Conservation (phyloP, 148 eudicot genomes). For the Diospyros lotus region DNA sequence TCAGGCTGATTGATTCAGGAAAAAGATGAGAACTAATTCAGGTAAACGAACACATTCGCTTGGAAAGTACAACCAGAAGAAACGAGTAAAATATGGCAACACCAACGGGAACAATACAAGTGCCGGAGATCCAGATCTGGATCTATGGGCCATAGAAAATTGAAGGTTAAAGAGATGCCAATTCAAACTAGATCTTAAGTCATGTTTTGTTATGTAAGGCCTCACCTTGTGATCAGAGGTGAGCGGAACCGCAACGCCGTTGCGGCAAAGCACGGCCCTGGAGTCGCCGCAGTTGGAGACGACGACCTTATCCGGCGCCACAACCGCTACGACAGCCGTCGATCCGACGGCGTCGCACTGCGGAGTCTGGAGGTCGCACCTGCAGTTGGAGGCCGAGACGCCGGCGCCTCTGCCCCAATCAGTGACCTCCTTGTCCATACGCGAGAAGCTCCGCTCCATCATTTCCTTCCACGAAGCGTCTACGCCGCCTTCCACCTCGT, state of each 20-base stretch:
- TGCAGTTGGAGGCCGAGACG: conserved; percentile 21
- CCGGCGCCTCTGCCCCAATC: conserved; percentile 8
- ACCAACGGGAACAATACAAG: too few species aligned
- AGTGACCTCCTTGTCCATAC: conserved; percentile 54
- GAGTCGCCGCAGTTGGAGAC: conserved; percentile 87
- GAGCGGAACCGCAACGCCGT: conserved; percentile 57
- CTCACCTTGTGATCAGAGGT: conserved; percentile 72
- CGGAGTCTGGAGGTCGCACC: conserved; percentile 54
- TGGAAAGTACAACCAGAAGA: too few species aligned
- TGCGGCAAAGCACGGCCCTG: conserved; percentile 68
- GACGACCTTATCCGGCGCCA: conserved; percentile 49
- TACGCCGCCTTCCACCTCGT: conserved; percentile 31
- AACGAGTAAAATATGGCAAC: too few species aligned
- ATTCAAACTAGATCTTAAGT: too few species aligned
- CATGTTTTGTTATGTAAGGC: too few species aligned
- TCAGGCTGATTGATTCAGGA: conserved; percentile 47
- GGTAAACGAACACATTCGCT: too few species aligned
- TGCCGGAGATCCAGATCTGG: conserved; percentile 1
- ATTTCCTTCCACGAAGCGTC: conserved; percentile 37
- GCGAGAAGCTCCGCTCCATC: conserved; percentile 37
- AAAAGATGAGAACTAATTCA: not conserved
- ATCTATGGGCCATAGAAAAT: not conserved
- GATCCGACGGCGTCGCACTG: conserved; percentile 75
- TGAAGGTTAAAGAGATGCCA: too few species aligned
- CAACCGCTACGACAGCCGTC: conserved; percentile 71